A percentile compares a stretch with the other conserved stretches of the same genome.
Evolutionary conservation across 2,329 filamentous ascomycete species (phyloP).

Genomic region (Lachnellula arida): DNA sequence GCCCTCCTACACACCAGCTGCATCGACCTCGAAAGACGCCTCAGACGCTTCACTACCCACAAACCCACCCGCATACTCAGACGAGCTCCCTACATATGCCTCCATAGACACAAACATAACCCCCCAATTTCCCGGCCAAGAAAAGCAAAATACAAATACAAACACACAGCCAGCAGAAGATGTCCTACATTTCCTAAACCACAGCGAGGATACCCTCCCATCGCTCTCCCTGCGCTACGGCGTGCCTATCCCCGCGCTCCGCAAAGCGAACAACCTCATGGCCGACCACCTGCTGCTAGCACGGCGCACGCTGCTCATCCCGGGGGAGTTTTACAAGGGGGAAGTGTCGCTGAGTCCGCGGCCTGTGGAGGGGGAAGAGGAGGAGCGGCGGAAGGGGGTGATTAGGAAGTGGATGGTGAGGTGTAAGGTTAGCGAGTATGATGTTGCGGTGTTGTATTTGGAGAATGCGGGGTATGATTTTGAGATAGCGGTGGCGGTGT

Average conservation of each 20-base stretch:
- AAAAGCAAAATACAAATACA: conserved; percentile 9
- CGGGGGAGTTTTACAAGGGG: conserved; percentile 63
- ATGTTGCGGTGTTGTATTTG: conserved; percentile 70
- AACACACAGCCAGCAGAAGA: conserved; percentile 45
- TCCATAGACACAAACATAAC: conserved; percentile 15
- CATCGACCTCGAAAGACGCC: conserved; percentile 20
- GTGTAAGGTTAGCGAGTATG: conserved; percentile 72
- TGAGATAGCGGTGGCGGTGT: conserved; percentile 57
- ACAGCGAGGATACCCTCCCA: conserved; percentile 60
- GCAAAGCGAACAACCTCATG: conserved; percentile 64
- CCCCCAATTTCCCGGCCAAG: conserved; percentile 7
- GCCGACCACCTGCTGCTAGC: conserved; percentile 67
- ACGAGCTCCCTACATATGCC: conserved; percentile 24
- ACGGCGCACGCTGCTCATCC: conserved; percentile 66
- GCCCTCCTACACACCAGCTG: conserved; percentile 52
- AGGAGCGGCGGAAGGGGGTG: conserved; percentile 64
- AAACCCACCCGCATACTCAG: conserved; percentile 38
- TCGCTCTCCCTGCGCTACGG: conserved; percentile 68
- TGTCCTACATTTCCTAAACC: conserved; percentile 70
- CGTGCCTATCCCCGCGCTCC: conserved; percentile 59
- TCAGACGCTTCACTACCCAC: conserved; percentile 23
- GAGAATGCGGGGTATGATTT: conserved; percentile 65
- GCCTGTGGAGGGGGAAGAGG: conserved; percentile 70
- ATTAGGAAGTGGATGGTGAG: conserved; percentile 74
- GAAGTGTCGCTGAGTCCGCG: conserved; percentile 63